Evolutionary conservation across 257 asterid species (phyloP).

Genomic region (Nicotiana tomentosiformis): DNA sequence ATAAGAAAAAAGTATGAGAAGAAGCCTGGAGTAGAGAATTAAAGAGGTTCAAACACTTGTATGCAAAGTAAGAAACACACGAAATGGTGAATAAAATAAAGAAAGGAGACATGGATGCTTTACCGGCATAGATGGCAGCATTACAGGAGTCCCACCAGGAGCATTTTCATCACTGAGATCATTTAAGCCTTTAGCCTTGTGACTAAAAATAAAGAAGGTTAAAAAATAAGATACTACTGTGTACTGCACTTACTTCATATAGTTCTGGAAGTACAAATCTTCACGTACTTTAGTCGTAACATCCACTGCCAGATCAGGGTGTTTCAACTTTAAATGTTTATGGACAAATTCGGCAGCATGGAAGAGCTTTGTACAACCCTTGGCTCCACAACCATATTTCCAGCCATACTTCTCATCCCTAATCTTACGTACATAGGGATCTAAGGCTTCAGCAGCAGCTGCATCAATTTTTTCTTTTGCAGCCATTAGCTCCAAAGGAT

Average conservation of each 20-base stretch:
- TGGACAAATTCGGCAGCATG: constrained; percentile 94
- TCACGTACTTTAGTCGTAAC: constrained; percentile 80
- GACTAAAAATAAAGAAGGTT: constrained; percentile 2
- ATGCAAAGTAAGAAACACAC: not conserved
- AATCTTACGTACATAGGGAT: constrained; percentile 86
- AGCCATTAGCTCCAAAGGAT: constrained; percentile 86
- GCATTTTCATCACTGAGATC: constrained; percentile 83
- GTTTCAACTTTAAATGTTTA: constrained; percentile 93
- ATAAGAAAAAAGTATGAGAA: not conserved
- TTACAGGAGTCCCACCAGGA: constrained; percentile 90
- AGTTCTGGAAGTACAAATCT: constrained; percentile 83
- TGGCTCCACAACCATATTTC: constrained; percentile 99
- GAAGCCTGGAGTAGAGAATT: not conserved
- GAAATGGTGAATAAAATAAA: not conserved
- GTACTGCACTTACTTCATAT: constrained; percentile 68
- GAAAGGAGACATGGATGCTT: constrained; percentile 4
- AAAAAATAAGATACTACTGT: not conserved
- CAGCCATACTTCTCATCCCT: constrained; percentile 99
- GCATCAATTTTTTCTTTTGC: constrained; percentile 95
- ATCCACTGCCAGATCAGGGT: constrained; percentile 71
- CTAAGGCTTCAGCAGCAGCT: constrained; percentile 78
- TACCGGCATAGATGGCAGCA: constrained; percentile 86
- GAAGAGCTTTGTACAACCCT: constrained; percentile 98
- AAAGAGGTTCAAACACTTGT: not conserved
- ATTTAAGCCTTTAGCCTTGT: constrained; percentile 15